phyloP scores from a whole-genome alignment of 2,329 filamentous ascomycete genomes.

The Ambrosiella cleistominuta region DNA sequence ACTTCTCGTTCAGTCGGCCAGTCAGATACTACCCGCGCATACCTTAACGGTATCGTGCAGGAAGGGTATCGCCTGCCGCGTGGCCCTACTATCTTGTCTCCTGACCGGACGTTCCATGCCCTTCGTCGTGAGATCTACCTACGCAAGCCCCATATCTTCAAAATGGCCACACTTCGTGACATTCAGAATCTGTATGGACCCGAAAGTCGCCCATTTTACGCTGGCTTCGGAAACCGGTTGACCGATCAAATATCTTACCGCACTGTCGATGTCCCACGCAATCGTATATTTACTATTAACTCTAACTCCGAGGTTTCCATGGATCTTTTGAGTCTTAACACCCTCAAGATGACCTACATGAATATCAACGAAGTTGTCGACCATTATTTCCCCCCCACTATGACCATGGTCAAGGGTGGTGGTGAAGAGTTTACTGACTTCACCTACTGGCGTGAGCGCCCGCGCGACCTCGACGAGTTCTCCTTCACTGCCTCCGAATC shows the following conservation, averaged over 20 bases:
- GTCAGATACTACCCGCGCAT: slow-evolving; percentile 75
- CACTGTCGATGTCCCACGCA: slow-evolving; percentile 85
- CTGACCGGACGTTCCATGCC: slow-evolving; percentile 87
- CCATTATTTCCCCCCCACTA: slow-evolving; percentile 91
- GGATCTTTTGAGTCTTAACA: slow-evolving; percentile 77
- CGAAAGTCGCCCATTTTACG: slow-evolving; percentile 74
- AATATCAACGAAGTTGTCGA: slow-evolving; percentile 95
- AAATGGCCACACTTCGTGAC: slow-evolving; percentile 94
- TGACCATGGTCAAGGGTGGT: slow-evolving; percentile 68
- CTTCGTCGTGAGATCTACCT: slow-evolving; percentile 84
- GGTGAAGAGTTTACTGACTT: slow-evolving; percentile 96
- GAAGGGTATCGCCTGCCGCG: slow-evolving; percentile 72
- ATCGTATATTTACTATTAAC: slow-evolving; percentile 96
- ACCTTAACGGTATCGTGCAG: slow-evolving; percentile 76
- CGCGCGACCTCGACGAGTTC: slow-evolving; percentile 74
- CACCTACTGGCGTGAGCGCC: slow-evolving; percentile 80
- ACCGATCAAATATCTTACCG: slow-evolving; percentile 94
- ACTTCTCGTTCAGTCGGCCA: slow-evolving; percentile 88
- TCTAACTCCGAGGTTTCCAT: slow-evolving; percentile 89
- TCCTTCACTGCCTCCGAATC: slow-evolving; percentile 53
- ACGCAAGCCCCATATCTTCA: slow-evolving; percentile 94
- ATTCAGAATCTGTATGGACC: slow-evolving; percentile 75
- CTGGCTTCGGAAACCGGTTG: slow-evolving; percentile 88
- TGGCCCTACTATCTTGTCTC: slow-evolving; percentile 86
- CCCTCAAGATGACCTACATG: slow-evolving; percentile 90